Base-by-base conservation (phyloP, 345 rosid genomes). In the Gossypium bickii region DNA sequence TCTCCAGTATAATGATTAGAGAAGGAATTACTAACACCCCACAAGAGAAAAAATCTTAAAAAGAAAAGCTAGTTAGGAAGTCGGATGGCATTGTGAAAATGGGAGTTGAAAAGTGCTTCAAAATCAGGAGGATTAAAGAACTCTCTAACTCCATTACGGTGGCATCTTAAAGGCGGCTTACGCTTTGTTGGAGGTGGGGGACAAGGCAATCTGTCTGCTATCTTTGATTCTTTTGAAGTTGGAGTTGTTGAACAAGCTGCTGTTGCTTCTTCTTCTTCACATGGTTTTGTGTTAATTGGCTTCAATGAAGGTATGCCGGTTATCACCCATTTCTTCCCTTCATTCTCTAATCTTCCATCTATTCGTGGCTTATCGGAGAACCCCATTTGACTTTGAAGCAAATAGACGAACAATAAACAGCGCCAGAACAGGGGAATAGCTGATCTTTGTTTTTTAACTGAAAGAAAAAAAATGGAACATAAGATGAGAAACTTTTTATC, bases 111-210 rank as follows among this genome's bases (percentile, higher is more conserved):
- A 53, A 93, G 89, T 9, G 92, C 60, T 72, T 93, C 98, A 91
- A 93, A 85, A 72, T 83, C 80, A 41, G 98, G 95, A 59, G 97
- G 93, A 9, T 82, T 81, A 43, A 93, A 93, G 84, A 86, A 93
- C 89, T 91, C 95, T 55, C 86, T 86, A 58, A 74, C 89, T 18
- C 84, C 90, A 64, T 56, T 86, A 44, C 71, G 76, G 57, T 84
- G 77, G 73, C 93, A 91, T 78, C 85, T 87, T 0, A 85, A 79
- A 70, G 85, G 60, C 18, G 92, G 87, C 59, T 92, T 76, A 57
- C 86, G 84, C 83, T 92, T 91, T 75, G 86, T 92, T 38, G 96
- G 97, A 6, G 98, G 96, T 2, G 89, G 90, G 29, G 97, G 98
- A 82, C 98, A 93, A 9, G 82, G 67, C 27, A 89, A 45, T 71